Percentiles rank a stretch among this genome's conserved stretches.
phyloP scores from a whole-genome alignment of 805 yeast species.

The Myxozyma sirexii region DNA sequence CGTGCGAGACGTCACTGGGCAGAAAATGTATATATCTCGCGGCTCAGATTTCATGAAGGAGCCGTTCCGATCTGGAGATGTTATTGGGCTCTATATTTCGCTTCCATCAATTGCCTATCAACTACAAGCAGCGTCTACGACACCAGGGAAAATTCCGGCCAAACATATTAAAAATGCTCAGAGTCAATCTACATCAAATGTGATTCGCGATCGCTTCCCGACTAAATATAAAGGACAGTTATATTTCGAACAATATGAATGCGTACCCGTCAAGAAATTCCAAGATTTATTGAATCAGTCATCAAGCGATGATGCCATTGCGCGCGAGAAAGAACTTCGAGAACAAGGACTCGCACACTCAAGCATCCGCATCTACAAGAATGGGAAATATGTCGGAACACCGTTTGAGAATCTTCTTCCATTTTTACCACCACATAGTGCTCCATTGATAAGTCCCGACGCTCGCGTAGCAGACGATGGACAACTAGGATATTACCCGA shows the following conservation, averaged over 20 bases:
- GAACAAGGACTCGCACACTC: slow-evolving; percentile 51
- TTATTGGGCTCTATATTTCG: slow-evolving; percentile 72
- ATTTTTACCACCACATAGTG: slow-evolving; percentile 78
- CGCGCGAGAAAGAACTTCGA: slow-evolving; percentile 16
- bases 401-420: slow-evolving; percentile 71
- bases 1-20: slow-evolving; percentile 74
- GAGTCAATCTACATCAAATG: slow-evolving; percentile 43
- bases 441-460: slow-evolving; percentile 37
- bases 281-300: slow-evolving; percentile 65
- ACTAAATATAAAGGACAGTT: slow-evolving; percentile 75
- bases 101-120: slow-evolving; percentile 54
- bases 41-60: slow-evolving; percentile 58
- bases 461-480: slow-evolving; percentile 66
- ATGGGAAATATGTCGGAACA: slow-evolving; percentile 68
- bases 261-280: slow-evolving; percentile 67
- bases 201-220: slow-evolving; percentile 82
- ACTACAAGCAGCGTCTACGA: slow-evolving; percentile 7
- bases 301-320: slow-evolving; percentile 23
- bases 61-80: slow-evolving; percentile 75
- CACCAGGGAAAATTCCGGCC: background rate
- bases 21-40: slow-evolving; percentile 73
- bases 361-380: slow-evolving; percentile 67
- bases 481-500: slow-evolving; percentile 86
- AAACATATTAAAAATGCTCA: slow-evolving; percentile 8
- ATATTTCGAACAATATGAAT: slow-evolving; percentile 85